These are phyloP conservation scores for Podaxis sp. DNA, from an alignment of 768 basidiomycete species.

Conservation along the genomic window DNA sequence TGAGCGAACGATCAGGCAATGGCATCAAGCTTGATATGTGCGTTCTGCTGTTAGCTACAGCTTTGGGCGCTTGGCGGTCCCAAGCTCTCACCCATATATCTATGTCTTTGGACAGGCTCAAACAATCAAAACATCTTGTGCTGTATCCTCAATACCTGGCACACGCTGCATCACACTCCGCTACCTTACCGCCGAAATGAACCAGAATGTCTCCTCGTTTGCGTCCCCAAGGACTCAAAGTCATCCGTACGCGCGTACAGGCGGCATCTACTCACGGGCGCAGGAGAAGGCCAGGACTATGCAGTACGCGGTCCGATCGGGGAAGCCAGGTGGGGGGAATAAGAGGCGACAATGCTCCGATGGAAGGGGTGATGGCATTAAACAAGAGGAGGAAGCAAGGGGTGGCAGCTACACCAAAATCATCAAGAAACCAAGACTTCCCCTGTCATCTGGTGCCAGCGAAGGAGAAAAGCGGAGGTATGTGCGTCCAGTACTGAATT, in stretches of 20 bases:
- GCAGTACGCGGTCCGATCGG: not conserved
- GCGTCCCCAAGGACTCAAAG: not conserved
- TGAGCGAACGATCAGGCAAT: too few relatives aligned
- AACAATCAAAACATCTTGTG: too few relatives aligned
- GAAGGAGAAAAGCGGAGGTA: not conserved
- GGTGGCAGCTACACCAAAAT: not conserved
- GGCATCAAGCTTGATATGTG: constrained; percentile 6
- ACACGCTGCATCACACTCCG: not conserved
- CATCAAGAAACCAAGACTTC: not conserved
- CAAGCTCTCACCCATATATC: too few relatives aligned
- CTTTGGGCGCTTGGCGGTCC: not conserved
- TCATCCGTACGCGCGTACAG: not conserved
- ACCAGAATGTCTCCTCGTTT: not conserved
- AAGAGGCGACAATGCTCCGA: not conserved
- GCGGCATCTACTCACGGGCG: not conserved
- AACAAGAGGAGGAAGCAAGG: not conserved
- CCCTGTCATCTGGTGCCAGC: not conserved
- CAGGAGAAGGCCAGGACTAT: not conserved
- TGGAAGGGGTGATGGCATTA: not conserved
- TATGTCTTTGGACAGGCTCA: too few relatives aligned
- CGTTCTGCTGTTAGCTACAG: not conserved
- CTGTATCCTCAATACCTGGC: too few relatives aligned
- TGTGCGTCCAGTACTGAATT: not conserved
- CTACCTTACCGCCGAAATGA: not conserved
- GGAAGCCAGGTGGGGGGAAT: not conserved